Evolutionary conservation across 805 yeast genomes (phyloP).

Genomic region (Wickerhamiella nectarea): DNA sequence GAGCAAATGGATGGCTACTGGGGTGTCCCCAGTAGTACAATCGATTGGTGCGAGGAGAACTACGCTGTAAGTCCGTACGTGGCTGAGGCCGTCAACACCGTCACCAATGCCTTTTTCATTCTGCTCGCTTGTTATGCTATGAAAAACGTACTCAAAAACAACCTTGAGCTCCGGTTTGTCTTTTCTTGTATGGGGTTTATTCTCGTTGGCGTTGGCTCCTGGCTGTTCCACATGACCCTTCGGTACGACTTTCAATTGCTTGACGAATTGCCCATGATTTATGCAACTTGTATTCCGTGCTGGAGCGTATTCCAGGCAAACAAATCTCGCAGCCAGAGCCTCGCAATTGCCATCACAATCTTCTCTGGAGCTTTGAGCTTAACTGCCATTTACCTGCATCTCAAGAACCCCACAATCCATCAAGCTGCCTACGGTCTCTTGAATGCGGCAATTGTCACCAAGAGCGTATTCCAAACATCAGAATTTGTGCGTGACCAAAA

Average conservation of each 20-base stretch:
- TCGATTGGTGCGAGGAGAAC: conserved; percentile 98
- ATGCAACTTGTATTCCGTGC: conserved; percentile 90
- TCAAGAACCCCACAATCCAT: conserved; percentile 75
- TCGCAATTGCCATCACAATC: conserved; percentile 36
- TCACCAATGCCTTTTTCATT: conserved; percentile 52
- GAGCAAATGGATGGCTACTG: conserved; percentile 21
- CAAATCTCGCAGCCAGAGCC: conserved; percentile 28
- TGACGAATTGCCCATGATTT: conserved; percentile 96
- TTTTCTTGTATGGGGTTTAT: conserved; percentile 67
- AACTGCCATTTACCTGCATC: conserved; percentile 58
- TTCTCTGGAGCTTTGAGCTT: conserved; percentile 42
- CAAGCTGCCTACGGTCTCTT: conserved; percentile 72
- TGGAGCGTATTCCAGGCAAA: conserved; percentile 68
- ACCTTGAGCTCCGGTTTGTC: conserved; percentile 56
- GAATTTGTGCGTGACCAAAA: conserved; percentile 37
- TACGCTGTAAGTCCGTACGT: conserved; percentile 73
- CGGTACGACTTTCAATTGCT: conserved; percentile 76
- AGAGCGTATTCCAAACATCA: conserved; percentile 40
- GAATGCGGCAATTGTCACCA: conserved; percentile 57
- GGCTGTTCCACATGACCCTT: conserved; percentile 95
- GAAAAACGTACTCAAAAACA: conserved; percentile 42
- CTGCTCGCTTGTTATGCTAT: conserved; percentile 49
- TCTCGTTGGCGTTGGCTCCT: conserved; percentile 82
- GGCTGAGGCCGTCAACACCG: conserved; percentile 82
- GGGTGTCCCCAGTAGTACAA: conserved; percentile 58